Evolutionary conservation across 2,329 filamentous ascomycete genomes (phyloP).

Genomic region (Dryadomyces quercus-mongolicae): DNA sequence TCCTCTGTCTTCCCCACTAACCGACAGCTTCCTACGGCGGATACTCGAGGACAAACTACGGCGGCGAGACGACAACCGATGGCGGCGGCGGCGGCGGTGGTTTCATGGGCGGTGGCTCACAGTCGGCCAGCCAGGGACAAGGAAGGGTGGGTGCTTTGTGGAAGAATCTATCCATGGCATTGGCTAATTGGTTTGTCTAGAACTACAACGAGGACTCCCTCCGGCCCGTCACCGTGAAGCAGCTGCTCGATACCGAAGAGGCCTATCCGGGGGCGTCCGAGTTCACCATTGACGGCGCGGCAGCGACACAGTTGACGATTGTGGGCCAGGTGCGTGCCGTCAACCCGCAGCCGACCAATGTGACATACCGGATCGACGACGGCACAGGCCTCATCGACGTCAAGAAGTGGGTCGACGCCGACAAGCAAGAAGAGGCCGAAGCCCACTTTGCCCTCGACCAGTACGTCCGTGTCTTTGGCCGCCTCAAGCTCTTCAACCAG

Average conservation of each 20-base stretch:
- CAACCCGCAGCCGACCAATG: conserved; percentile 76
- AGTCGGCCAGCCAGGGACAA: conserved; percentile 42
- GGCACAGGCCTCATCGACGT: conserved; percentile 88
- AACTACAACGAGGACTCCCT: conserved; percentile 71
- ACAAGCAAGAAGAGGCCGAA: conserved; percentile 30
- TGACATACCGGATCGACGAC: conserved; percentile 88
- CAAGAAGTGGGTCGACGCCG: conserved; percentile 70
- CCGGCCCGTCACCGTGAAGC: conserved; percentile 90
- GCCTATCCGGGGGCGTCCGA: conserved; percentile 54
- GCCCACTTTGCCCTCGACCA: conserved; percentile 54
- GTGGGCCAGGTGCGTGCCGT: conserved; percentile 85
- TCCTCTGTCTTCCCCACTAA: not conserved
- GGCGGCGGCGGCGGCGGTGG: conserved; percentile 48
- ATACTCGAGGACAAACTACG: conserved; percentile 36
- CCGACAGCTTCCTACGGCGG: conserved; percentile 35
- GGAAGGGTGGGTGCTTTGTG: not conserved
- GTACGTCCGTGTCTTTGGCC: conserved; percentile 78
- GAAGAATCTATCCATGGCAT: too few species aligned
- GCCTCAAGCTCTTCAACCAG: conserved; percentile 71
- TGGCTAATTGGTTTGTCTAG: conserved; percentile 21
- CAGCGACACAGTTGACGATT: conserved; percentile 67
- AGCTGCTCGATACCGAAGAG: conserved; percentile 73
- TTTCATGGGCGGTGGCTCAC: conserved; percentile 48
- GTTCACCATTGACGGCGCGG: conserved; percentile 70
- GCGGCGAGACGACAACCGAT: conserved; percentile 43